Evolutionary conservation across 768 basidiomycete genomes (phyloP).

Genomic region (Podaxis carcinomalis): DNA sequence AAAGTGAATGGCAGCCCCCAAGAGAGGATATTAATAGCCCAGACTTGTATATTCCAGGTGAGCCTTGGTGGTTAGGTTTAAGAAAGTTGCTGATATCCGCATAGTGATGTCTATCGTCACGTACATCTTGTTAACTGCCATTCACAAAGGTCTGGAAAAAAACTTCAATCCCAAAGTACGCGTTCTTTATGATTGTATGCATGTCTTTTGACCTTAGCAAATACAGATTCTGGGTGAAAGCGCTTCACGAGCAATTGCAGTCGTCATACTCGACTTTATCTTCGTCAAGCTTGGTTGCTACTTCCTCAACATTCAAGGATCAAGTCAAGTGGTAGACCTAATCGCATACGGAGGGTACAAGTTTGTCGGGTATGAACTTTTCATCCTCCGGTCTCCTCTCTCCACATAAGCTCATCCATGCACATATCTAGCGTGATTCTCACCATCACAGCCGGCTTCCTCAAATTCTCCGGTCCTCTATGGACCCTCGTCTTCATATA

Average conservation of each 20-base stretch:
- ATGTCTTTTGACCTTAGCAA: not conserved
- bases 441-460: constrained; percentile 67
- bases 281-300: constrained; percentile 93
- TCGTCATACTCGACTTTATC: constrained; percentile 84
- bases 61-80: not conserved
- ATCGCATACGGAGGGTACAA: constrained; percentile 96
- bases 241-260: constrained; percentile 78
- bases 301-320: constrained; percentile 79
- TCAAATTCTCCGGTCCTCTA: constrained; percentile 57
- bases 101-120: constrained; percentile 94
- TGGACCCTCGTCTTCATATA: constrained; percentile 78
- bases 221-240: constrained; percentile 73
- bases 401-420: not conserved
- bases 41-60: constrained; percentile 94
- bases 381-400: not conserved
- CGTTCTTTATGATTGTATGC: not conserved
- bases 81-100: not conserved
- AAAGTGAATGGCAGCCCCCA: constrained; percentile 82
- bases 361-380: constrained; percentile 73
- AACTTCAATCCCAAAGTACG: constrained; percentile 74
- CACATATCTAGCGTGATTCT: constrained; percentile 69
- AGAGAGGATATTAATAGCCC: constrained; percentile 94
- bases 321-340: constrained; percentile 70
- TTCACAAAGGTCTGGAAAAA: constrained; percentile 77
- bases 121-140: constrained; percentile 85